Conservation (phyloP, 345 rosid genomes). For the Linum tenue region DNA sequence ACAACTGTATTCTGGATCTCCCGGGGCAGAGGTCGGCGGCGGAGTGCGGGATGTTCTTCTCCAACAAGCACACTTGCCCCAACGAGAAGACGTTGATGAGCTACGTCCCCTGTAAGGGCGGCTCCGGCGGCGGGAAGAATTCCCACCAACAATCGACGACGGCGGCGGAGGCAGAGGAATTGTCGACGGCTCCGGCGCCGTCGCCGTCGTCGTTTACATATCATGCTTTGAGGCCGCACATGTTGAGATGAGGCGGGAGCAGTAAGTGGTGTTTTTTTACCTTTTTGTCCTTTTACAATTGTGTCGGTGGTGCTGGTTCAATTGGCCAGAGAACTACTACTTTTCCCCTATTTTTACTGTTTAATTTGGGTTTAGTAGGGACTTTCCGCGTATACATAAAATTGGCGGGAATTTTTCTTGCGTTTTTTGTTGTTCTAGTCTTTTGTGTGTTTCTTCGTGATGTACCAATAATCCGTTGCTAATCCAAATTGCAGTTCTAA, state of each 20-base stretch:
- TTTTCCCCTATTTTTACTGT: too few relatives aligned
- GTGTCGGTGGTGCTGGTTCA: too few relatives aligned
- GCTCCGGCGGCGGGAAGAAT: not conserved
- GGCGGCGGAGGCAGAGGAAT: not conserved
- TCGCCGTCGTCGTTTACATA: not conserved
- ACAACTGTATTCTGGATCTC: slow-evolving; percentile 49
- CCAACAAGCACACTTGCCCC: not conserved
- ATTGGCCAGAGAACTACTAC: too few relatives aligned
- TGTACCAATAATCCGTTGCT: too few relatives aligned
- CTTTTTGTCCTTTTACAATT: too few relatives aligned
- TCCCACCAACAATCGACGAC: not conserved
- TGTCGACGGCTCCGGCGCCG: not conserved
- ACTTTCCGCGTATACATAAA: too few relatives aligned
- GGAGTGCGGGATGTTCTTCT: not conserved
- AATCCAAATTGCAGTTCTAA: too few relatives aligned
- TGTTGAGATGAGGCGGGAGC: not conserved
- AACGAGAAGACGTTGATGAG: not conserved
- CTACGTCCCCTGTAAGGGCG: not conserved
- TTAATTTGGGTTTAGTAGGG: too few relatives aligned
- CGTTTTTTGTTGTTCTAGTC: too few relatives aligned
- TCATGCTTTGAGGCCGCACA: not conserved
- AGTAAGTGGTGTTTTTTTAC: not conserved
- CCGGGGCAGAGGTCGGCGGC: slow-evolving; percentile 30
- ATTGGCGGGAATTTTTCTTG: too few relatives aligned
- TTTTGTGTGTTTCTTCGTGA: too few relatives aligned